Base-by-base conservation (phyloP, 2,329 filamentous ascomycete genomes). In the Stagonosporopsis tanaceti region DNA sequence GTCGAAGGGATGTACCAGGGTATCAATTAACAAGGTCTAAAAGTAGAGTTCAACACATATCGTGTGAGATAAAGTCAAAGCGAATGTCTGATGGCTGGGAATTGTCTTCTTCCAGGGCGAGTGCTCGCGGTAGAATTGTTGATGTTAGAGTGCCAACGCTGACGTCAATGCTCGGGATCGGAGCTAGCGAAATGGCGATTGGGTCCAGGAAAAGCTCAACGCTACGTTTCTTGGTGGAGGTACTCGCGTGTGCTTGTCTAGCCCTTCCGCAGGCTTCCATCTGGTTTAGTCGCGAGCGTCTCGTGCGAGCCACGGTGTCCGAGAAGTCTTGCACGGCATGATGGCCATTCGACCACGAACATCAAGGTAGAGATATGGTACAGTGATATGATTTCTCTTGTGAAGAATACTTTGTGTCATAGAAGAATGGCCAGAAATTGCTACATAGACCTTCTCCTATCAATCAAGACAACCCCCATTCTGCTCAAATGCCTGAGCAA, bases 251-350 rank as follows among this genome's bases (percentile, higher is more conserved):
- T 47, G 53, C 47, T 42, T 57, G 37, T 47, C 25, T 57, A 51
- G 53, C 47, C 27, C 53, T 51, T 57, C 57, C 50, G 35, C 17
- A 20, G 53, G 50, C 55, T 63, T 45, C 62, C 60, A 61, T 64
- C 34, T 63, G 57, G 65, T 54, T 53, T 65, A 64, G 61, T 55
- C 50, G 59, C 54, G 32, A 35, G 53, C 22, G 12, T 45, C n/a
- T 47, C 53, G 44, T 53, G 15, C 38, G 32, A 57, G 27, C 20
- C n/a, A 39, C 28, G 37, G 37, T 34, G 7, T 20, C 41, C 27
- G 27, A 22, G 11, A 17, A 25, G 20, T 41, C 22, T 15, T 34
- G 32, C 32, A 27, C 38, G 7, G 38, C 12, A 41, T 34, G 22
- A 17, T 4, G 32, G 32, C 15, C 32, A n/a, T 34, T n/a, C 6